A percentile compares a stretch with the other conserved stretches of the same genome.
These are phyloP conservation scores for Massospora cicadina DNA, from an alignment of 371 early-diverging fungal species.

Conservation along the genomic window DNA sequence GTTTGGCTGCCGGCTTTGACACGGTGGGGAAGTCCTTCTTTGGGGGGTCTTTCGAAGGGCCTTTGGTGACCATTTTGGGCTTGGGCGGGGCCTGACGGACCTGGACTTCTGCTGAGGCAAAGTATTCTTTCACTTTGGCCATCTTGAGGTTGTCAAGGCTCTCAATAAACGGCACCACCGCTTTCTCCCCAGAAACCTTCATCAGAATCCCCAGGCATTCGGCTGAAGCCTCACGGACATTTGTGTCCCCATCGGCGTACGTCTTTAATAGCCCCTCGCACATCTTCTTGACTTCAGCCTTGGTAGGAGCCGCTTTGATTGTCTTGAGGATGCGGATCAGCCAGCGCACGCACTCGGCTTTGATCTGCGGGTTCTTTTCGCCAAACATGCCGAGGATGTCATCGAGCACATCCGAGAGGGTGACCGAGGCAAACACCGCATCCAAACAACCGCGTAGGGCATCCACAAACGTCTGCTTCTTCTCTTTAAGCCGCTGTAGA, in stretches of 20 bases:
- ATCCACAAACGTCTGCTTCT: constrained; percentile 71
- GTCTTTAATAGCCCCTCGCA: constrained; percentile 52
- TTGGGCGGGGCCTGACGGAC: constrained; percentile 15
- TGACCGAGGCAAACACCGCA: constrained; percentile 50
- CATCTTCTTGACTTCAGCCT: constrained; percentile 56
- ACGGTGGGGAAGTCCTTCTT: not conserved
- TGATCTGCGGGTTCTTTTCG: constrained; percentile 88
- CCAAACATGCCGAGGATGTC: constrained; percentile 41
- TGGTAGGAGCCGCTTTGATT: constrained; percentile 44
- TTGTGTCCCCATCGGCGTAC: constrained; percentile 70
- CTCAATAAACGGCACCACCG: constrained; percentile 49
- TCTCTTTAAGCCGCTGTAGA: constrained; percentile 84
- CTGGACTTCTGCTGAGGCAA: constrained; percentile 62
- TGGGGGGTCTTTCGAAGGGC: constrained; percentile 2
- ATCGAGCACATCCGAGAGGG: constrained; percentile 38
- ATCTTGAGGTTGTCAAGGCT: constrained; percentile 70
- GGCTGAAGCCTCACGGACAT: constrained; percentile 70
- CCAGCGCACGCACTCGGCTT: constrained; percentile 51
- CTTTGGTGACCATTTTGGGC: not conserved
- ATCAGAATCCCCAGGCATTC: constrained; percentile 82
- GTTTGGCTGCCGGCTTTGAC: constrained; percentile 12
- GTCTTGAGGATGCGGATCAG: constrained; percentile 48
- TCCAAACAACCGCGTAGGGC: constrained; percentile 63
- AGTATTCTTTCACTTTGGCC: constrained; percentile 71
- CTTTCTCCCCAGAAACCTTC: constrained; percentile 66